Evolutionary conservation across 163 green algal species (phyloP).

Genomic region (Prototheca cutis): DNA sequence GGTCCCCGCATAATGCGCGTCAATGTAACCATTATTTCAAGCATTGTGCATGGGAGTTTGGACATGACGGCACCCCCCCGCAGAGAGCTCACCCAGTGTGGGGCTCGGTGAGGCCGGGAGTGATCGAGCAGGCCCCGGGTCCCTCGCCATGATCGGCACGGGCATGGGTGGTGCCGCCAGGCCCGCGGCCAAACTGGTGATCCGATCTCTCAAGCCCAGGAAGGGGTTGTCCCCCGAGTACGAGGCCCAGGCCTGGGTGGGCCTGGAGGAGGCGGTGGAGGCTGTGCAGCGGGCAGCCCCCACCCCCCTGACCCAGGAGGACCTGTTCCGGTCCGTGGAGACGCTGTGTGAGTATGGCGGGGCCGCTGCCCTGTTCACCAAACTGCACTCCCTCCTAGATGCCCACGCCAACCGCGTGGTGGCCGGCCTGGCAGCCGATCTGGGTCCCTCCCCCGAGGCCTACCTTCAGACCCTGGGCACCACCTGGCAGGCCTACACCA

Average conservation of each 20-base stretch:
- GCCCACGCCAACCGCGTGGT: slow-evolving; percentile 1
- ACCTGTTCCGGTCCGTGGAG: slow-evolving; percentile 78
- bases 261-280: slow-evolving; percentile 68
- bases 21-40: too few relatives aligned
- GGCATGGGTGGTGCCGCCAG: not conserved
- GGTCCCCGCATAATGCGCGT: too few relatives aligned
- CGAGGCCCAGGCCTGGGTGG: slow-evolving; percentile 71
- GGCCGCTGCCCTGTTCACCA: slow-evolving; percentile 24
- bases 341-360: slow-evolving; percentile 43
- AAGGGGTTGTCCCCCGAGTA: slow-evolving; percentile 80
- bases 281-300: slow-evolving; percentile 74
- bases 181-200: slow-evolving; percentile 49
- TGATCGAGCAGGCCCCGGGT: too few relatives aligned
- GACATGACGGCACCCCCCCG: too few relatives aligned
- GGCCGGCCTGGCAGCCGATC: not conserved
- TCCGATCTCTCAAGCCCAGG: slow-evolving; percentile 76
- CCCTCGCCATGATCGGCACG: not conserved
- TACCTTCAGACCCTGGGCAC: slow-evolving; percentile 29
- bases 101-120: too few relatives aligned
- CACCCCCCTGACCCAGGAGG: slow-evolving; percentile 73
- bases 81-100: too few relatives aligned
- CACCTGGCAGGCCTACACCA: slow-evolving; percentile 69
- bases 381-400: slow-evolving; percentile 11
- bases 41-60: too few relatives aligned
- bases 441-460: not conserved